Conservation (phyloP, 768 basidiomycete genomes). For the Hortiboletus flavorubellus region DNA sequence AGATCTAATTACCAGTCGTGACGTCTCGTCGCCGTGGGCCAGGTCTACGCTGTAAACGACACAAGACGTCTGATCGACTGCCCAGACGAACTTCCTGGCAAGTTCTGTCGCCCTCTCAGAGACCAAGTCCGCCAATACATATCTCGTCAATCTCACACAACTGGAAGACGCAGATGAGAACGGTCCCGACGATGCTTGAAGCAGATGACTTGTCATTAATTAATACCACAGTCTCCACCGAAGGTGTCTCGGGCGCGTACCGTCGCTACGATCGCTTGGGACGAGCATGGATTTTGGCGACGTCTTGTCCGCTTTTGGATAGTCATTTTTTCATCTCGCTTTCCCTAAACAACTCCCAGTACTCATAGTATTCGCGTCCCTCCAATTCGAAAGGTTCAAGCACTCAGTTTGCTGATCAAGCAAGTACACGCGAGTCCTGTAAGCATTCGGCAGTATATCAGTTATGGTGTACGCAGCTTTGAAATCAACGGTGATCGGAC, state of each 20-base stretch:
- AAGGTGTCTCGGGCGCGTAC: neutral
- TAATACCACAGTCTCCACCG: too few species aligned
- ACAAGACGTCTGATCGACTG: neutral
- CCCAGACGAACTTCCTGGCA: neutral
- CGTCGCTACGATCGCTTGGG: neutral
- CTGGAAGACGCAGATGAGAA: neutral
- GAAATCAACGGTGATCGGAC: neutral
- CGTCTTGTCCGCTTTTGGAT: neutral
- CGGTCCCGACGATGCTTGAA: neutral
- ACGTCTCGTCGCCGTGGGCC: neutral
- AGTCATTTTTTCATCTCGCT: neutral
- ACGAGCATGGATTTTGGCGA: neutral
- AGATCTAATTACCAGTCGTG: neutral
- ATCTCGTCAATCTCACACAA: too few species aligned
- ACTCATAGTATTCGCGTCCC: too few species aligned
- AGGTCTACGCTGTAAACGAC: neutral
- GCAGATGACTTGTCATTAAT: neutral
- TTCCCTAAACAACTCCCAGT: neutral
- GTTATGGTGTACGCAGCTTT: too few species aligned
- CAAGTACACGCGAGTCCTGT: neutral
- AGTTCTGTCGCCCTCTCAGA: neutral
- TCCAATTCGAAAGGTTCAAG: too few species aligned
- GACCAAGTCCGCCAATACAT: neutral
- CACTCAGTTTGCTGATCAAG: too few species aligned
- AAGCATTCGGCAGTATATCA: neutral